A percentile compares a stretch with the other conserved stretches of the same genome.
phyloP scores from a whole-genome alignment of 148 eudicot species.

The Salicornia ramosissima region DNA sequence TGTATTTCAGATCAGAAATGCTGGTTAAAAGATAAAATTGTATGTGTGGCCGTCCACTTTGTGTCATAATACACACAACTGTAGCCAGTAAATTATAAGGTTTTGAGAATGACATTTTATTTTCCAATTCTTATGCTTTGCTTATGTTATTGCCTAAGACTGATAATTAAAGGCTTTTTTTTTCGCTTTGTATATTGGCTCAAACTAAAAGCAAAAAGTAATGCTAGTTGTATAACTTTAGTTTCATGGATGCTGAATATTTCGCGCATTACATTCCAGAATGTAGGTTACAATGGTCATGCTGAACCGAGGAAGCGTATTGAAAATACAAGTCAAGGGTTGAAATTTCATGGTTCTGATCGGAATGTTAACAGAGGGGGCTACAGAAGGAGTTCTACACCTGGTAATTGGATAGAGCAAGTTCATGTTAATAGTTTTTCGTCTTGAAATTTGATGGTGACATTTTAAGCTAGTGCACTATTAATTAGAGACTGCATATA shows the following conservation, averaged over 20 bases:
- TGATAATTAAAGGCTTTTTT: not conserved
- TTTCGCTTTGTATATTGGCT: not conserved
- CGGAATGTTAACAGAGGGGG: conserved; percentile 51
- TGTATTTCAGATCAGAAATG: not conserved
- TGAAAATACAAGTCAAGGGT: conserved; percentile 39
- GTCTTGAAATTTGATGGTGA: too few species aligned
- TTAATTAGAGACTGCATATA: not conserved
- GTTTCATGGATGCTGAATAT: conserved; percentile 5
- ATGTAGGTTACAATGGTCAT: conserved; percentile 36
- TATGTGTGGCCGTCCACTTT: not conserved
- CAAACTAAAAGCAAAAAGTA: not conserved
- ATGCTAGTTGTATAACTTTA: not conserved
- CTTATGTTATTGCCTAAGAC: not conserved
- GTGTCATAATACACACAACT: too few species aligned
- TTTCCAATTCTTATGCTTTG: not conserved
- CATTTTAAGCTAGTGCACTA: not conserved
- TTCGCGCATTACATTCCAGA: conserved; percentile 36
- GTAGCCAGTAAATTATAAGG: not conserved
- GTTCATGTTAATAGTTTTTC: too few species aligned
- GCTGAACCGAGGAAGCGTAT: conserved; percentile 39
- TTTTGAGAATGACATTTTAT: not conserved
- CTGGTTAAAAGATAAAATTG: not conserved
- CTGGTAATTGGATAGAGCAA: conserved; percentile 33
- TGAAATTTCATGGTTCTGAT: conserved; percentile 33
- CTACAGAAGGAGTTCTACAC: conserved; percentile 34